Percentiles rank a stretch among this genome's conserved stretches.
Evolutionary conservation across 2,329 filamentous ascomycete species (phyloP).

Genomic region (Claviceps purpurea): DNA sequence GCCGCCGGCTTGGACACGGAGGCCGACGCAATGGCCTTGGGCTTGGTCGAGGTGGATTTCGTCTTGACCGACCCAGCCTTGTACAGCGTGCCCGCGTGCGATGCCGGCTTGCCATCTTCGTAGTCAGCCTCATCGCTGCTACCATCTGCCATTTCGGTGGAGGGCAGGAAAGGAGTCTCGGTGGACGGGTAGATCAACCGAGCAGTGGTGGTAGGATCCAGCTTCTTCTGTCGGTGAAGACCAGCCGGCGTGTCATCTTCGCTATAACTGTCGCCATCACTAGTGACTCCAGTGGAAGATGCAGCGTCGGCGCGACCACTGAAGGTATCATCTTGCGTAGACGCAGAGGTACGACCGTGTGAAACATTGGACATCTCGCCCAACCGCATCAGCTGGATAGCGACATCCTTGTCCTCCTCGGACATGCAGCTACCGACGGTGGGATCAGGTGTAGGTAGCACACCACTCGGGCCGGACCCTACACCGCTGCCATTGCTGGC

Average conservation of each 20-base stretch:
- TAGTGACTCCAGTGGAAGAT: constrained; percentile 75
- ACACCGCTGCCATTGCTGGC: constrained; percentile 28
- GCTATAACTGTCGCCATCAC: constrained; percentile 58
- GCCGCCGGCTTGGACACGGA: constrained; percentile 18
- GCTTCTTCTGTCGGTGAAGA: constrained; percentile 42
- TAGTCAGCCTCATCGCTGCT: constrained; percentile 22
- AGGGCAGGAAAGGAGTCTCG: constrained; percentile 38
- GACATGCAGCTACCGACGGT: constrained; percentile 95
- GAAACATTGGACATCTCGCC: constrained; percentile 90
- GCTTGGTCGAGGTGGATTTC: constrained; percentile 25
- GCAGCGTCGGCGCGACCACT: constrained; percentile 77
- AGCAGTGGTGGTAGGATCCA: constrained; percentile 28
- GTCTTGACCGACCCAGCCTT: constrained; percentile 27
- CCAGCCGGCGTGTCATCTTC: constrained; percentile 44
- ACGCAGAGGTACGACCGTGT: constrained; percentile 83
- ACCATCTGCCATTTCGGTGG: constrained; percentile 32
- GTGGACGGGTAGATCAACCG: constrained; percentile 38
- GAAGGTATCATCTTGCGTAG: constrained; percentile 84
- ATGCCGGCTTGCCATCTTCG: constrained; percentile 14
- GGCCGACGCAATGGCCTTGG: constrained; percentile 20
- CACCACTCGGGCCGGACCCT: constrained; percentile 25
- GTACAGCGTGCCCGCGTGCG: constrained; percentile 20
- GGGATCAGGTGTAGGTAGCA: constrained; percentile 89
- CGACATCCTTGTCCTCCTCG: constrained; percentile 86
- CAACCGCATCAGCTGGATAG: constrained; percentile 89